These are phyloP conservation scores for Isatis tinctoria DNA, from an alignment of 345 rosid species.

Conservation along the genomic window DNA sequence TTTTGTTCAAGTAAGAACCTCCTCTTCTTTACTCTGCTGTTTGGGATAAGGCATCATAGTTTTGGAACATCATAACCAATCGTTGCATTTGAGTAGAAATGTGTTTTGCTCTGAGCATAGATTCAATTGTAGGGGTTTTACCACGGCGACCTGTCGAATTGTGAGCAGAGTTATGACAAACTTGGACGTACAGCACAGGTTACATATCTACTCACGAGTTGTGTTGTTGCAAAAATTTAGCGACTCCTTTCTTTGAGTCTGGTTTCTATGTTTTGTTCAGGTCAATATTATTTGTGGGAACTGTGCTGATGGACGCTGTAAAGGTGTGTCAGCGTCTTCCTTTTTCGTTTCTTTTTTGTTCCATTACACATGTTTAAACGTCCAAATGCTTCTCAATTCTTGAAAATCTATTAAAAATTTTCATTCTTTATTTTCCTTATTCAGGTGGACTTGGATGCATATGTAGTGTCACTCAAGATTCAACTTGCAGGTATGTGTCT, in stretches of 20 bases:
- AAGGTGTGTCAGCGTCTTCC: constrained; percentile 46
- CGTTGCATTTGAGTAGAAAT: neutral
- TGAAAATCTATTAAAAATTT: neutral
- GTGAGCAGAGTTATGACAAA: constrained; percentile 81
- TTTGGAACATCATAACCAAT: too few species aligned
- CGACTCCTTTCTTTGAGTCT: neutral
- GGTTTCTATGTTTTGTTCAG: constrained; percentile 35
- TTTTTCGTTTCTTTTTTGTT: neutral
- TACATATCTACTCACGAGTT: constrained; percentile 7
- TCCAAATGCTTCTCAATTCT: too few species aligned
- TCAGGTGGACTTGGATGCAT: constrained; percentile 86
- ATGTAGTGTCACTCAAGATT: constrained; percentile 71
- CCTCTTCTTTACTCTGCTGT: constrained; percentile 12
- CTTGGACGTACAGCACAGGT: constrained; percentile 95
- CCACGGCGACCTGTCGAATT: constrained; percentile 67
- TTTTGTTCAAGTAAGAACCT: constrained; percentile 65
- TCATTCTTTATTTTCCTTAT: neutral
- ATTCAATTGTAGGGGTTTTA: constrained; percentile 55
- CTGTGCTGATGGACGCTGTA: constrained; percentile 72
- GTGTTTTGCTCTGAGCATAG: neutral
- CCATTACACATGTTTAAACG: neutral
- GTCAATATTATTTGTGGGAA: constrained; percentile 79
- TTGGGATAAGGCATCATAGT: constrained; percentile 1
- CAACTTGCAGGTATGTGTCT: constrained; percentile 72
- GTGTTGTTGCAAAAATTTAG: neutral